phyloP scores from a whole-genome alignment of 495 filamentous ascomycete genomes.

The Trichoderma orchidacearum region DNA sequence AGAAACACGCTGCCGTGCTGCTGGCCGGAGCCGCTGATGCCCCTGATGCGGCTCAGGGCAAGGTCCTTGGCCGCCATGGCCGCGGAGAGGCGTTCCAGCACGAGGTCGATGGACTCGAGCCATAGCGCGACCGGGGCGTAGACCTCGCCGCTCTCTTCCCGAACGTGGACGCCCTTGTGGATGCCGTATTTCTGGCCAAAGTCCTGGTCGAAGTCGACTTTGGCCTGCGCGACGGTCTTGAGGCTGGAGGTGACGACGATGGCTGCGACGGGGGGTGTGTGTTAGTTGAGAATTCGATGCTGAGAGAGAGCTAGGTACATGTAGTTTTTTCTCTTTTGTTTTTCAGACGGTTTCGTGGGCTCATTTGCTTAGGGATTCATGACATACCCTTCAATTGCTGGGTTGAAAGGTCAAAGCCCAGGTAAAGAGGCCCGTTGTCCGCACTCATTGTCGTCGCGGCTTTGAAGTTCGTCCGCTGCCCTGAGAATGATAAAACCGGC shows the following conservation, averaged over 20 bases:
- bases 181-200: conserved; percentile 69
- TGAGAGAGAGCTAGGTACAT: too few relatives aligned
- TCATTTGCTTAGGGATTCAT: too few relatives aligned
- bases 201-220: conserved; percentile 60
- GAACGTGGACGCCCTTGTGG: conserved; percentile 74
- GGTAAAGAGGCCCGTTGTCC: conserved; percentile 49
- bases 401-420: conserved; percentile 93
- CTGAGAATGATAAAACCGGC: too few relatives aligned
- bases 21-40: conserved; percentile 84
- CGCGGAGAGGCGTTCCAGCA: conserved; percentile 57
- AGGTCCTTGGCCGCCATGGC: conserved; percentile 39
- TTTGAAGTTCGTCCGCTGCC: neutral
- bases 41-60: conserved; percentile 59
- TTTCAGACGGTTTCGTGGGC: too few relatives aligned
- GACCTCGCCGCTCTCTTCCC: conserved; percentile 71
- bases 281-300: too few relatives aligned
- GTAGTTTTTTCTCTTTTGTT: too few relatives aligned
- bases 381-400: conserved; percentile 78
- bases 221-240: conserved; percentile 59
- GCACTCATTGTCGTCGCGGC: conserved; percentile 21
- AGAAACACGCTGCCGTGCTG: conserved; percentile 96
- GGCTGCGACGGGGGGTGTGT: conserved; percentile 22
- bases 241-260: conserved; percentile 72
- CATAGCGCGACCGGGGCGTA: conserved; percentile 89
- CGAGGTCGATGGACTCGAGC: conserved; percentile 81